Conservation (phyloP, 306 rosid genomes). For the Boehmeria nivea region DNA sequence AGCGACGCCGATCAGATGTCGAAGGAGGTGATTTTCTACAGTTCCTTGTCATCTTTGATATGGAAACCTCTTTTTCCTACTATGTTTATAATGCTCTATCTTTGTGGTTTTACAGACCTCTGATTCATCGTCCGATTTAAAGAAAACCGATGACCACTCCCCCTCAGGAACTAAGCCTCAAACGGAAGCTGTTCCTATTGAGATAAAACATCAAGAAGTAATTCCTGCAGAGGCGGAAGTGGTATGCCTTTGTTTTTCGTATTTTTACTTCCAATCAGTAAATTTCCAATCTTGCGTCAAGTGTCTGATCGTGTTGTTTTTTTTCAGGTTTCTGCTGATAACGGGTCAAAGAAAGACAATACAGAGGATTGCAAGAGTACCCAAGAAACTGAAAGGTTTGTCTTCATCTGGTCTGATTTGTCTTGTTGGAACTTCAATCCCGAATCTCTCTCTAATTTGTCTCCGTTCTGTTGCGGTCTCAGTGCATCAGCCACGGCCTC, state of each 20-base stretch:
- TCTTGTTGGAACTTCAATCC: neutral
- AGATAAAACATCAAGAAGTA: conserved; percentile 25
- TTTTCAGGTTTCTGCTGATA: conserved; percentile 36
- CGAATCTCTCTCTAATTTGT: neutral
- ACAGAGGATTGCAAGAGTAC: conserved; percentile 6
- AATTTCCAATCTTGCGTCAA: neutral
- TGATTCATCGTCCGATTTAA: conserved; percentile 29
- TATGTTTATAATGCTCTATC: too few relatives aligned
- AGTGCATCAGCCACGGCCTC: conserved; percentile 32
- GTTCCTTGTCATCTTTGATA: too few relatives aligned
- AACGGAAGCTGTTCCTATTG: conserved; percentile 16
- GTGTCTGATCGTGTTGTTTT: conserved; percentile 1
- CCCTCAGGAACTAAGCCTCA: too few relatives aligned
- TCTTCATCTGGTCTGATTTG: neutral
- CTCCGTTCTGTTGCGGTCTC: conserved; percentile 12
- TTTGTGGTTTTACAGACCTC: too few relatives aligned
- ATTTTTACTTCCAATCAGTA: conserved; percentile 1
- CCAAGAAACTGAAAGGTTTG: conserved; percentile 29
- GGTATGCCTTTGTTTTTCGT: conserved; percentile 14
- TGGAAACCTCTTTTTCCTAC: too few relatives aligned
- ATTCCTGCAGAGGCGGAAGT: conserved; percentile 12
- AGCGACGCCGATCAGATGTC: conserved; percentile 60
- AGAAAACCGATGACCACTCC: conserved; percentile 13
- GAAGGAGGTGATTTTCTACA: conserved; percentile 38
- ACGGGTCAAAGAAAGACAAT: conserved; percentile 17